Conservation (phyloP, 2,329 filamentous ascomycete genomes). For the Trichoderma guizhouense region DNA sequence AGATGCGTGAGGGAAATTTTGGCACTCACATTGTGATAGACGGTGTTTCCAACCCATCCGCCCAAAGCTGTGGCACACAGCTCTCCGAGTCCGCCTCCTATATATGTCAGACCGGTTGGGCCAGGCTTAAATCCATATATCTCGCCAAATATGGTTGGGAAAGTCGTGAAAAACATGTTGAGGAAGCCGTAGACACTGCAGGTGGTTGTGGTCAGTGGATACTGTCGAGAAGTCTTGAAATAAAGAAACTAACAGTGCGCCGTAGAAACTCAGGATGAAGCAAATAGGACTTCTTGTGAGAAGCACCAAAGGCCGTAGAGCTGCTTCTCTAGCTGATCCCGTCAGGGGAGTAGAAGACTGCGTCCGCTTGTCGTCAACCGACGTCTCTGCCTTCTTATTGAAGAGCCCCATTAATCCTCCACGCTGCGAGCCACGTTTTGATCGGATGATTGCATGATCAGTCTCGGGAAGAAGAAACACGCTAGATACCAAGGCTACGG, state of each 20-base stretch:
- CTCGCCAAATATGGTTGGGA: slow-evolving; percentile 45
- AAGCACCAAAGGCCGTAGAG: not conserved
- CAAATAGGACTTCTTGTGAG: not conserved
- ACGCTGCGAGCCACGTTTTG: not conserved
- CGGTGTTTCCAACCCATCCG: slow-evolving; percentile 8
- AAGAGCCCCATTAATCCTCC: not conserved
- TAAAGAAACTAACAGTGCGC: not conserved
- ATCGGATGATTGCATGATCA: not conserved
- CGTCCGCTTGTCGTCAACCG: not conserved
- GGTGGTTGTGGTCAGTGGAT: not conserved
- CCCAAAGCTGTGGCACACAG: not conserved
- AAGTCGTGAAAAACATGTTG: slow-evolving; percentile 53
- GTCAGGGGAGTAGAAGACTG: not conserved
- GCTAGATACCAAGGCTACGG: slow-evolving; percentile 32
- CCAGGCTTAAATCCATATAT: slow-evolving; percentile 3
- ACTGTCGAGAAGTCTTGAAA: not conserved
- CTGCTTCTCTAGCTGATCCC: slow-evolving; percentile 21
- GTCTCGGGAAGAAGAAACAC: slow-evolving; percentile 39
- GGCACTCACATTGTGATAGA: slow-evolving; percentile 6
- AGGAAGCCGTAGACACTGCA: slow-evolving; percentile 44
- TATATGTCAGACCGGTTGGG: slow-evolving; percentile 1
- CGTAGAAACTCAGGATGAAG: slow-evolving; percentile 11
- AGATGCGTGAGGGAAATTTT: not conserved
- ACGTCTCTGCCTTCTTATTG: not conserved
- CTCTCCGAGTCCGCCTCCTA: slow-evolving; percentile 19